Evolutionary conservation across 2,329 filamentous ascomycete genomes (phyloP).

Genomic region (Penicillium sp.): DNA sequence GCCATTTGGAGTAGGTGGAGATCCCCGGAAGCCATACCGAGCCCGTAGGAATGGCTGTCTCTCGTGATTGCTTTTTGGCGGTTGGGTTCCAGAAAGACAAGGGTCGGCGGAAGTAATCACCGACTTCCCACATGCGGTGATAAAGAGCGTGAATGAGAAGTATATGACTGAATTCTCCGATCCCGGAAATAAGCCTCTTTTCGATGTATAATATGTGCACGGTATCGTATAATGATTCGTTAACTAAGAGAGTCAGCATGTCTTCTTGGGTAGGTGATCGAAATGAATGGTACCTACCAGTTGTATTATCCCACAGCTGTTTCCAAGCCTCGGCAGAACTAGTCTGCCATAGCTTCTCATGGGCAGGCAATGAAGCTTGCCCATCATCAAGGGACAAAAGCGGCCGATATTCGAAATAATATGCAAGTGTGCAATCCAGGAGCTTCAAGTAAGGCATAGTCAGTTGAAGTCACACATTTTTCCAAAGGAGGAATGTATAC

Average conservation of each 20-base stretch:
- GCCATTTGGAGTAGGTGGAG: conserved; percentile 48
- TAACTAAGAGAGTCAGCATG: conserved; percentile 17
- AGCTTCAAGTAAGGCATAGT: conserved; percentile 27
- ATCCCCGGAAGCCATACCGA: conserved; percentile 50
- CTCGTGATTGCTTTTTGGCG: conserved; percentile 39
- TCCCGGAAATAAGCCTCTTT: conserved; percentile 45
- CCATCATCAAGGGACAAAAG: conserved; percentile 42
- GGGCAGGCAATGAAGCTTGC: conserved; percentile 40
- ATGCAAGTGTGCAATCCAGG: conserved; percentile 43
- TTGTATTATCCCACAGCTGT: conserved; percentile 20
- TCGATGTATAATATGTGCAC: conserved; percentile 51
- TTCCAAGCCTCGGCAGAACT: conserved; percentile 35
- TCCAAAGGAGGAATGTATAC: conserved; percentile 27
- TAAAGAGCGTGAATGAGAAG: conserved; percentile 53
- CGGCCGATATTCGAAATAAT: conserved; percentile 37
- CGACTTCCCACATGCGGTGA: conserved; percentile 50
- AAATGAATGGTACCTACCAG: conserved; percentile 25
- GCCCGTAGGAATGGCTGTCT: conserved; percentile 33
- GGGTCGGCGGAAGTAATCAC: conserved; percentile 45
- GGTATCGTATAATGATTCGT: conserved; percentile 42
- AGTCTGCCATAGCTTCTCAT: conserved; percentile 44
- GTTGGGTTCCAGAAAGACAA: conserved; percentile 49
- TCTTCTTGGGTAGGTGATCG: background rate
- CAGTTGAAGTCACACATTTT: background rate
- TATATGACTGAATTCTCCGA: conserved; percentile 51